These are phyloP conservation scores for Cyclospora cayetanensis DNA, from an alignment of 169 alveolate species.

Conservation along the genomic window DNA sequence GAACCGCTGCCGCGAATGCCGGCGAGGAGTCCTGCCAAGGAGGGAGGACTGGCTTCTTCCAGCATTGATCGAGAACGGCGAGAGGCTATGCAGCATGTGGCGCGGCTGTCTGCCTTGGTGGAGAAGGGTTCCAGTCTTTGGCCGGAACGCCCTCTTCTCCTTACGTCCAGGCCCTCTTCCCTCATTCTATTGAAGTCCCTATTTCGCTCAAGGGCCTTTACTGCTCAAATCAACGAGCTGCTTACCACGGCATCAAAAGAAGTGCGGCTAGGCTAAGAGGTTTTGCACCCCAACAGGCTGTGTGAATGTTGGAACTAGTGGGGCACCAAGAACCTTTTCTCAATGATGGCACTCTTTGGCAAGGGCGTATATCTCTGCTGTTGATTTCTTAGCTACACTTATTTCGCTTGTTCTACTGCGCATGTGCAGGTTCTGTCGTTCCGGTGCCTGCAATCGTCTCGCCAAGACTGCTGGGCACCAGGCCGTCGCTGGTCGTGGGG, in stretches of 20 bases:
- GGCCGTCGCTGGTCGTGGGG: neutral
- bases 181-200: neutral
- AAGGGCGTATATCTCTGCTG: too few relatives aligned
- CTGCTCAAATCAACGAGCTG: neutral
- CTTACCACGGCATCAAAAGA: neutral
- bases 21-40: neutral
- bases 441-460: neutral
- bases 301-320: too few relatives aligned
- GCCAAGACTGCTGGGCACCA: neutral
- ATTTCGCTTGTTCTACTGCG: neutral
- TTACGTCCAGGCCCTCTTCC: neutral
- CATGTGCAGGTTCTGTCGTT: neutral
- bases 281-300: too few relatives aligned
- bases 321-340: too few relatives aligned
- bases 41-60: too few relatives aligned
- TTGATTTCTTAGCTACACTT: too few relatives aligned
- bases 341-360: too few relatives aligned
- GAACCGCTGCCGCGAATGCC: neutral
- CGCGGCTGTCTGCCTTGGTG: neutral
- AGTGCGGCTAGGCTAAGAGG: too few relatives aligned
- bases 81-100: neutral
- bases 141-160: neutral
- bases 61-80: neutral
- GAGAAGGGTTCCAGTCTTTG: neutral
- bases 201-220: neutral